Evolutionary conservation across 352 stramenopile genomes (phyloP), one percentile per base, ranked within the genome.

Genomic region (Phytophthora chlamydospora): DNA sequence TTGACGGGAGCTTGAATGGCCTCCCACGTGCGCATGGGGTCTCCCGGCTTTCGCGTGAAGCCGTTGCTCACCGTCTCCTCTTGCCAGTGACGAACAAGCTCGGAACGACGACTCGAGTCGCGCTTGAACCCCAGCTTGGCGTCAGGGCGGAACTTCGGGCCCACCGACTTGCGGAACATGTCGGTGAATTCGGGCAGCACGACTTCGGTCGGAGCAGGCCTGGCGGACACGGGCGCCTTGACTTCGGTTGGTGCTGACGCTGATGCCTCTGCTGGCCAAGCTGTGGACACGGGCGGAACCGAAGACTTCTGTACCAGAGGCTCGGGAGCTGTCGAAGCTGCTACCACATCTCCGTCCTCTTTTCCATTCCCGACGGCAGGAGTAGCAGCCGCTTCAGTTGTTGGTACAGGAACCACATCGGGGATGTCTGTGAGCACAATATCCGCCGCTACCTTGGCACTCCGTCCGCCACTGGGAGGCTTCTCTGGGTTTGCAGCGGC

Each of bases 21-120:
- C 57, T 91, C 80, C 83, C 83, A 91, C 24, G 83, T 90, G n/a
- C 77, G 72, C 83, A 89, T 88, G 12, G 32, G 57, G n/a, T 85
- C 68, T 11, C 76, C 80, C 9, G 62, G 17, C 5, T 54, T 49
- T 14, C 79, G 75, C 12, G 63, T 62, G 10, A 76, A 64, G 6
- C 78, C 78, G 40, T 88, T 79, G 33, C 68, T 71, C 5, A 73
- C 33, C 0, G 80, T 82, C 21, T 90, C 63, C 24, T 90, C 75
- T 19, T 67, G 39, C 82, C 83, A 95, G n/a, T 78, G 67, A 5
- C 85, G 85, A 12, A 91, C 68, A 0, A 95, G 61, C 27, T 90
- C 80, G 0, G 76, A 71, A 2, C 50, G 65, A 3, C 51, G 58
- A 43, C 72, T 58, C 0, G 47, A 45, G 41, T 89, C 83, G 27